phyloP scores from a whole-genome alignment of 2,329 filamentous ascomycete species.

The Periconia sp. region DNA sequence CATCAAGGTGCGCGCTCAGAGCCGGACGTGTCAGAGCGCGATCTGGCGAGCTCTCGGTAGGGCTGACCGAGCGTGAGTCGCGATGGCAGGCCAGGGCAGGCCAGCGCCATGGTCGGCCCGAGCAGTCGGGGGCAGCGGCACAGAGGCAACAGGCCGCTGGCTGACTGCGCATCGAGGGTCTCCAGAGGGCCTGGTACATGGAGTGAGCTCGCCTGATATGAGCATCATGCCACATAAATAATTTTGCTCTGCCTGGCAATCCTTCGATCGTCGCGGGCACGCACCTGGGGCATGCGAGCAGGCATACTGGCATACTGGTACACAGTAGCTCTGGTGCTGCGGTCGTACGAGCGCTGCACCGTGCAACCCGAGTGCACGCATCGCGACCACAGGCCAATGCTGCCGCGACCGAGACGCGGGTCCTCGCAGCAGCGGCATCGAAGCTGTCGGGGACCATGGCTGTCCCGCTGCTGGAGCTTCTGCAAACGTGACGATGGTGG shows the following conservation, averaged over 20 bases:
- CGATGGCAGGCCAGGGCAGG: slow-evolving; percentile 1
- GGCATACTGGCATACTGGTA: too few relatives aligned
- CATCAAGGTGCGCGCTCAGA: slow-evolving; percentile 20
- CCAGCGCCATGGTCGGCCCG: neutral
- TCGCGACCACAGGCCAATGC: too few relatives aligned
- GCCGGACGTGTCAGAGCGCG: slow-evolving; percentile 3
- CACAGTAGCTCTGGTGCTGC: too few relatives aligned
- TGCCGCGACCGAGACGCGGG: too few relatives aligned
- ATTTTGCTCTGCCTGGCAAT: too few relatives aligned
- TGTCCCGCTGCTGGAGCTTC: neutral
- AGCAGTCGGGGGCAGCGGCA: neutral
- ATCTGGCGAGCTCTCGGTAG: slow-evolving; percentile 17
- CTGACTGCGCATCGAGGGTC: slow-evolving; percentile 7
- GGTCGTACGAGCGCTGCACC: too few relatives aligned
- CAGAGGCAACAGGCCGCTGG: neutral
- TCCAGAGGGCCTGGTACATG: too few relatives aligned
- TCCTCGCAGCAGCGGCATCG: neutral
- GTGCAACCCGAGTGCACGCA: too few relatives aligned
- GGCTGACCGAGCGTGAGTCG: slow-evolving; percentile 13
- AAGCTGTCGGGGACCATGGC: neutral
- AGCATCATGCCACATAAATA: too few relatives aligned
- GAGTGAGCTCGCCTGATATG: too few relatives aligned
- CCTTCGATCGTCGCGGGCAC: too few relatives aligned
- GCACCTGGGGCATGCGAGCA: too few relatives aligned
- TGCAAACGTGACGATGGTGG: neutral